A percentile compares a stretch with the other conserved stretches of the same genome.
Conservation (phyloP, 805 yeast species). For the Priceomyces medius region DNA sequence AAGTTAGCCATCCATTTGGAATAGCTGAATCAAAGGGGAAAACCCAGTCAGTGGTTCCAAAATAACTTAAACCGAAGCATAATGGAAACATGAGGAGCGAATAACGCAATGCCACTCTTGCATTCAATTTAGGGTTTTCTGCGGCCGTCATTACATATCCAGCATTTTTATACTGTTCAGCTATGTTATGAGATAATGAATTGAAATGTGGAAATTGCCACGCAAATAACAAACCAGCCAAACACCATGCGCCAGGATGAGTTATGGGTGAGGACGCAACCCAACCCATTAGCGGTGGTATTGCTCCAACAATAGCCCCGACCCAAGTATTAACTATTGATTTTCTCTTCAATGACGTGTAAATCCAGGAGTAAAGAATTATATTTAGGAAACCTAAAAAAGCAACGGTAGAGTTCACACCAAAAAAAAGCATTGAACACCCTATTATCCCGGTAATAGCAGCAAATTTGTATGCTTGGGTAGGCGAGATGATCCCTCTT, state of each 20-base stretch:
- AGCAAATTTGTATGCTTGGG: slow-evolving; percentile 81
- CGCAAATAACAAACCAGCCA: slow-evolving; percentile 85
- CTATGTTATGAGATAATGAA: slow-evolving; percentile 82
- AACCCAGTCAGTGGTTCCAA: slow-evolving; percentile 75
- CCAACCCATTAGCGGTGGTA: slow-evolving; percentile 99
- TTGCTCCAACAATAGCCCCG: slow-evolving; percentile 98
- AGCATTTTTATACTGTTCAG: slow-evolving; percentile 84
- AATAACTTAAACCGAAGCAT: slow-evolving; percentile 79
- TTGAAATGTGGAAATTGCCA: slow-evolving; percentile 99
- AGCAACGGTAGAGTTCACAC: slow-evolving; percentile 87
- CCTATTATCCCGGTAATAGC: slow-evolving; percentile 71
- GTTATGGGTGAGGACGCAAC: slow-evolving; percentile 73
- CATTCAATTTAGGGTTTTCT: slow-evolving; percentile 86
- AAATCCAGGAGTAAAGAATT: slow-evolving; percentile 80
- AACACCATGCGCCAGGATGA: slow-evolving; percentile 93
- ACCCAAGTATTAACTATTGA: slow-evolving; percentile 95
- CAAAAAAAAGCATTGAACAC: slow-evolving; percentile 61
- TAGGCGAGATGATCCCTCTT: slow-evolving; percentile 69
- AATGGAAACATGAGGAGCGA: slow-evolving; percentile 92
- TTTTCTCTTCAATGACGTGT: slow-evolving; percentile 84
- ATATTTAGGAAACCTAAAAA: slow-evolving; percentile 78
- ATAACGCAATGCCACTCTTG: slow-evolving; percentile 88
- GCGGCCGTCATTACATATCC: slow-evolving; percentile 98
- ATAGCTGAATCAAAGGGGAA: slow-evolving; percentile 80
- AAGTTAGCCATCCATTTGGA: slow-evolving; percentile 83